Conservation (phyloP, 2,329 filamentous ascomycete genomes). For the Ophiocordyceps camponoti-rufipedis region DNA sequence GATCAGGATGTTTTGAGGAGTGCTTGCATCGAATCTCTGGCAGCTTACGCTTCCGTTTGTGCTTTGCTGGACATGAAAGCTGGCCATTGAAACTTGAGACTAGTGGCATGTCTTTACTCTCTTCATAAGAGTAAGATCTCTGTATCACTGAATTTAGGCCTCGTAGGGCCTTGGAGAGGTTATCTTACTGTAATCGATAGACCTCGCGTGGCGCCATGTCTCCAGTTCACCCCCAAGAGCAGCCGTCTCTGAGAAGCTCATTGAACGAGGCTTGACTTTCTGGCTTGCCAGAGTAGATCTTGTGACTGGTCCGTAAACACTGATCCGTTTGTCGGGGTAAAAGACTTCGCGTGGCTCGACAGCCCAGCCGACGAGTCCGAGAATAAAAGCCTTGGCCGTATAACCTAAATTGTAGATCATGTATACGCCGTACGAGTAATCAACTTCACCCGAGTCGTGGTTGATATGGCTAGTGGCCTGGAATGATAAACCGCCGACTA, state of each 20-base stretch:
- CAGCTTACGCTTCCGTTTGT: not conserved
- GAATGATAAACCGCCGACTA: not conserved
- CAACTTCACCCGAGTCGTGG: not conserved
- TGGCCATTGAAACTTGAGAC: not conserved
- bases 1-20: not conserved
- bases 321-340: not conserved
- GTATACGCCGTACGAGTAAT: slow-evolving; percentile 1
- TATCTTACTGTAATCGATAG: not conserved
- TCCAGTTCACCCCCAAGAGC: not conserved
- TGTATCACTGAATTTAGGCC: not conserved
- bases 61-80: not conserved
- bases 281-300: not conserved
- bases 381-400: not conserved
- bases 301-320: not conserved
- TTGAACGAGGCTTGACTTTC: too few relatives aligned
- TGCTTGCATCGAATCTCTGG: slow-evolving; percentile 1
- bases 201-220: not conserved
- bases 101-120: not conserved
- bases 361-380: not conserved
- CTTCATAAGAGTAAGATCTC: not conserved
- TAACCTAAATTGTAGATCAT: slow-evolving; percentile 1
- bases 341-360: not conserved
- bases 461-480: not conserved
- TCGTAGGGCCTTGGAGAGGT: not conserved
- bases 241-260: not conserved